Evolutionary conservation across 192 early-diverging fungal genomes (phyloP).

Genomic region (Paraglomus occultum): DNA sequence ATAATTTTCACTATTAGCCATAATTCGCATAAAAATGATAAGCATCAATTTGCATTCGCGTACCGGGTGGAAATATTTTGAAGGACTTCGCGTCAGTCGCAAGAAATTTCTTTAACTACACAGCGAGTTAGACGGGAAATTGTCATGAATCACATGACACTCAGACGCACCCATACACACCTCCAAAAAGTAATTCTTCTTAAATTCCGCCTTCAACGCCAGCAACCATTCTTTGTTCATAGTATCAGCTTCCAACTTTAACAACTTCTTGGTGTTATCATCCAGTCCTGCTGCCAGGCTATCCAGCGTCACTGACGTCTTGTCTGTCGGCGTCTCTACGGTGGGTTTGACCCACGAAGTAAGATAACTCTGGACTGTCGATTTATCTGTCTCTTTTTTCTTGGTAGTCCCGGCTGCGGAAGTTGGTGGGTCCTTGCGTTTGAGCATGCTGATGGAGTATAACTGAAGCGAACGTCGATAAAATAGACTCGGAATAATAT

Average conservation of each 20-base stretch:
- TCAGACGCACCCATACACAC: constrained; percentile 29
- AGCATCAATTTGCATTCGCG: not conserved
- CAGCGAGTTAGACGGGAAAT: constrained; percentile 26
- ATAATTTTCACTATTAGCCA: not conserved
- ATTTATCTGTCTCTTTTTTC: not conserved
- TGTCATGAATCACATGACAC: not conserved
- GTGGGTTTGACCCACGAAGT: constrained; percentile 3
- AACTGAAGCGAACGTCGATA: not conserved
- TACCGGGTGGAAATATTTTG: constrained; percentile 69
- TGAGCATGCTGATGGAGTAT: not conserved
- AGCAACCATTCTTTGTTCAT: constrained; percentile 75
- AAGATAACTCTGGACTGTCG: not conserved
- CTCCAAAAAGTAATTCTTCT: constrained; percentile 59
- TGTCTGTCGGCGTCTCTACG: constrained; percentile 7
- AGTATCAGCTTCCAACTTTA: constrained; percentile 62
- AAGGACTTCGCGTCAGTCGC: constrained; percentile 49
- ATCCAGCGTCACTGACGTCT: constrained; percentile 31
- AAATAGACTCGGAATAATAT: too few relatives aligned
- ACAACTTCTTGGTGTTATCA: constrained; percentile 38
- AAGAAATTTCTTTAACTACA: constrained; percentile 70
- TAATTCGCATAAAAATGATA: not conserved
- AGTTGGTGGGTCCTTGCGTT: constrained; percentile 9
- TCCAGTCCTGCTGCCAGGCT: constrained; percentile 35
- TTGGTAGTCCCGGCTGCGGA: constrained; percentile 1
- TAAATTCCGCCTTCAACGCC: constrained; percentile 56